phyloP scores from a whole-genome alignment of 257 asterid species.

The Solanum raphanifolium region DNA sequence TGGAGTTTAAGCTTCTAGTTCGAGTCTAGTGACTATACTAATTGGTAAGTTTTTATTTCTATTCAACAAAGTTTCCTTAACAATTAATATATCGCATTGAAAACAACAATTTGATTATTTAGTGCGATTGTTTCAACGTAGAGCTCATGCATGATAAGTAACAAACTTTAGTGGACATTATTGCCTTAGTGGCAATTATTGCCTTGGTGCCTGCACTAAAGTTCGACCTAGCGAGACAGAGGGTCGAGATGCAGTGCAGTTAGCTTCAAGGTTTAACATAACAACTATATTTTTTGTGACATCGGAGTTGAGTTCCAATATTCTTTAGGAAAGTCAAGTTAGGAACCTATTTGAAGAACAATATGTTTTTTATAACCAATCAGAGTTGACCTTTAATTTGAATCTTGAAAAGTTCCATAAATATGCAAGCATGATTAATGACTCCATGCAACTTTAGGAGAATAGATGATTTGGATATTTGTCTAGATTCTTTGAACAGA shows the following conservation, averaged over 20 bases:
- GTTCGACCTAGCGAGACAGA: background rate
- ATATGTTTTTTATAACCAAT: background rate
- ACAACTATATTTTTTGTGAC: background rate
- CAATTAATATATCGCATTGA: background rate
- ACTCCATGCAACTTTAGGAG: background rate
- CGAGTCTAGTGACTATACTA: background rate
- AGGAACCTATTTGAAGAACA: background rate
- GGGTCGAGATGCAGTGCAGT: background rate
- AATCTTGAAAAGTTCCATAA: background rate
- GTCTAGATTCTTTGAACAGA: background rate
- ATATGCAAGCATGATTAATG: background rate
- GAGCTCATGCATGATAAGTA: background rate
- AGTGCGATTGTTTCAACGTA: background rate
- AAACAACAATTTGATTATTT: background rate
- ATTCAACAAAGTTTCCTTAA: background rate
- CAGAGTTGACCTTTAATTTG: background rate
- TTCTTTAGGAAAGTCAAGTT: background rate
- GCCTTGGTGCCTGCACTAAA: background rate
- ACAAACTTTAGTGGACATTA: background rate
- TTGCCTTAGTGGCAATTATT: background rate
- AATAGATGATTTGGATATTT: background rate
- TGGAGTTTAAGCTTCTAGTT: background rate
- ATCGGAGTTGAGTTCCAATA: background rate
- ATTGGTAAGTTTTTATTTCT: background rate
- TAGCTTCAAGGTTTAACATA: background rate